Evolutionary conservation across 2,329 filamentous ascomycete genomes (phyloP).

Genomic region (Alternaria consortialis): DNA sequence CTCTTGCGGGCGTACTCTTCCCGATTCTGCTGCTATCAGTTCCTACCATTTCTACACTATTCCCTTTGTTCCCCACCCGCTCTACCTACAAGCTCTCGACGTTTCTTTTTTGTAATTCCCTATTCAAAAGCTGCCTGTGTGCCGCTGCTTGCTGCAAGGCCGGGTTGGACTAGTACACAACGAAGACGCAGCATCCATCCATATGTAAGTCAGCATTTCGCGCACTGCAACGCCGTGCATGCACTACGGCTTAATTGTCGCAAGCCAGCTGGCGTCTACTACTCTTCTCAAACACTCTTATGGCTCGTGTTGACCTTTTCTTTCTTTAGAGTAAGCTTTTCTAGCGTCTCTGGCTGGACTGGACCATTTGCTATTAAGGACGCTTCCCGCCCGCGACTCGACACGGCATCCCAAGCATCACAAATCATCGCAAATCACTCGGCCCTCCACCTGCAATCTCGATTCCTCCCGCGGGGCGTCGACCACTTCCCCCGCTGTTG

Average conservation of each 20-base stretch:
- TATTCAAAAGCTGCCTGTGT: conserved; percentile 3
- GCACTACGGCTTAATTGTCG: conserved; percentile 31
- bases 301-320: conserved; percentile 32
- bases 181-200: conserved; percentile 10
- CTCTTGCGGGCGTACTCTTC: conserved; percentile 4
- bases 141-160: conserved; percentile 20
- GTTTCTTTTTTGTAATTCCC: conserved; percentile 5
- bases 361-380: conserved; percentile 24
- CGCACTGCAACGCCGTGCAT: conserved; percentile 30
- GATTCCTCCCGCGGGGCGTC: conserved; percentile 1
- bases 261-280: conserved; percentile 28
- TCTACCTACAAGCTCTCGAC: neutral
- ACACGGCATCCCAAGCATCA: neutral
- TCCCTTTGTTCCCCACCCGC: conserved; percentile 1
- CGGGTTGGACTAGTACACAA: conserved; percentile 19
- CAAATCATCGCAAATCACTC: conserved; percentile 4
- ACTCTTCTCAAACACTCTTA: conserved; percentile 15
- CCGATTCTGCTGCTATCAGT: neutral
- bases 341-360: conserved; percentile 29
- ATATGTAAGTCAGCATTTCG: conserved; percentile 32
- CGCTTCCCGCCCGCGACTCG: conserved; percentile 15
- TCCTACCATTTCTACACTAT: neutral
- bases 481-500: conserved; percentile 1
- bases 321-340: conserved; percentile 36
- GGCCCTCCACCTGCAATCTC: conserved; percentile 1